Conservation (phyloP, 345 rosid species). For the Citrus mangshanensis region DNA sequence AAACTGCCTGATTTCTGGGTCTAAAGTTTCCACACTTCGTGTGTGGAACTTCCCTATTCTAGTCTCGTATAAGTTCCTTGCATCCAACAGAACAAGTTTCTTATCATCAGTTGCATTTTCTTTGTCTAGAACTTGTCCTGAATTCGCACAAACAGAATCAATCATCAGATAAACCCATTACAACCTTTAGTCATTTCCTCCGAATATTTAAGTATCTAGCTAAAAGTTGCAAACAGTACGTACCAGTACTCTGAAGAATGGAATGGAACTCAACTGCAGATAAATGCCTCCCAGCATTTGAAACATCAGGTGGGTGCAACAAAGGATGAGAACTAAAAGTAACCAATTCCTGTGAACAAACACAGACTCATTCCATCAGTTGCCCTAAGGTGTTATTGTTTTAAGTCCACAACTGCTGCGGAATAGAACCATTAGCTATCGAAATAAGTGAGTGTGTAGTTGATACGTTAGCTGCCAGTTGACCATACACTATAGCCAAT, state of each 20-base stretch:
- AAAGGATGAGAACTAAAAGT: conserved; percentile 70
- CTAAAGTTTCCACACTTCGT: conserved; percentile 71
- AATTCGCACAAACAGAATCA: background rate
- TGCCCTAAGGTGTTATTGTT: no score
- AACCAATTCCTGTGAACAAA: conserved; percentile 68
- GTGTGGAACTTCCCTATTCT: conserved; percentile 79
- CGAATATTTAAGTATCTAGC: background rate
- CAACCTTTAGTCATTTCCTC: background rate
- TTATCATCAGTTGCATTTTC: conserved; percentile 32
- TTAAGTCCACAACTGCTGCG: no score
- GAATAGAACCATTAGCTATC: no score
- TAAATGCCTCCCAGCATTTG: conserved; percentile 82
- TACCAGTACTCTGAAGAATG: conserved; percentile 64
- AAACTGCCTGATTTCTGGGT: conserved; percentile 85
- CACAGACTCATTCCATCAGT: background rate
- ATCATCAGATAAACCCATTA: background rate
- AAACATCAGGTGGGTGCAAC: conserved; percentile 60
- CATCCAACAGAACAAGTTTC: conserved; percentile 73
- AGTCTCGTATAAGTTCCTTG: conserved; percentile 88
- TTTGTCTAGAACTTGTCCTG: conserved; percentile 33
- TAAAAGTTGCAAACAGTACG: background rate
- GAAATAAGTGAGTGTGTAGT: no score
- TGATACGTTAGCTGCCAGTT: no score
- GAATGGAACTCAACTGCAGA: conserved; percentile 87
- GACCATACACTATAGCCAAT: background rate